Conservation (phyloP, 2,329 filamentous ascomycete genomes). For the Scedosporium boydii region DNA sequence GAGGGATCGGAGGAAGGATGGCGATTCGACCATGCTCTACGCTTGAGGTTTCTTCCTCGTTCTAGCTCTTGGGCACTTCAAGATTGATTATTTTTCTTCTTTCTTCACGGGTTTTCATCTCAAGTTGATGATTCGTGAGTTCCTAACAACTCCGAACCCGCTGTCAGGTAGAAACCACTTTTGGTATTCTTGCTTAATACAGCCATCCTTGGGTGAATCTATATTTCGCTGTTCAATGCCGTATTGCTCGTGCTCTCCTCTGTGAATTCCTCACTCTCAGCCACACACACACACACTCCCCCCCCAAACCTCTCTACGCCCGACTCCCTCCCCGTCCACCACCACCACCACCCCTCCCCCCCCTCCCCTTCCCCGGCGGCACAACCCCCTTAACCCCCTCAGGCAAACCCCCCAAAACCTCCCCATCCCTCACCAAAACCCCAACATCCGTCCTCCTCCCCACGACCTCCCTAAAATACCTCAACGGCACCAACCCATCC, state of each 20-base stretch:
- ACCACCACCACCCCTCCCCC: slow-evolving; percentile 29
- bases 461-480: slow-evolving; percentile 64
- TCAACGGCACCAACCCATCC: slow-evolving; percentile 52
- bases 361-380: slow-evolving; percentile 38
- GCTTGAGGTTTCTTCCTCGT: not conserved
- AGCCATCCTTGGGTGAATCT: too few species aligned
- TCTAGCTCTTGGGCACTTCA: not conserved
- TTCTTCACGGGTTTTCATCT: slow-evolving; percentile 7
- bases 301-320: not conserved
- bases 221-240: not conserved
- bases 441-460: slow-evolving; percentile 50
- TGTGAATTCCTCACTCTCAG: too few species aligned
- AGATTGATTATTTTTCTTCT: not conserved
- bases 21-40: not conserved
- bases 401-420: slow-evolving; percentile 58
- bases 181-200: too few species aligned
- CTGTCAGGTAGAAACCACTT: too few species aligned
- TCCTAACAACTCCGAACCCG: not conserved
- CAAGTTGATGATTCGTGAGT: slow-evolving; percentile 4
- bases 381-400: slow-evolving; percentile 39
- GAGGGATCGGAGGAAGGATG: slow-evolving; percentile 12
- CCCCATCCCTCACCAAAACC: slow-evolving; percentile 62
- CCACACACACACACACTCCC: too few species aligned
- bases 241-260: too few species aligned
- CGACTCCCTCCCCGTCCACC: slow-evolving; percentile 18